A percentile compares a stretch with the other conserved stretches of the same genome.
Conservation (phyloP, 352 stramenopile genomes). For the Pythium rhizo-oryzae region DNA sequence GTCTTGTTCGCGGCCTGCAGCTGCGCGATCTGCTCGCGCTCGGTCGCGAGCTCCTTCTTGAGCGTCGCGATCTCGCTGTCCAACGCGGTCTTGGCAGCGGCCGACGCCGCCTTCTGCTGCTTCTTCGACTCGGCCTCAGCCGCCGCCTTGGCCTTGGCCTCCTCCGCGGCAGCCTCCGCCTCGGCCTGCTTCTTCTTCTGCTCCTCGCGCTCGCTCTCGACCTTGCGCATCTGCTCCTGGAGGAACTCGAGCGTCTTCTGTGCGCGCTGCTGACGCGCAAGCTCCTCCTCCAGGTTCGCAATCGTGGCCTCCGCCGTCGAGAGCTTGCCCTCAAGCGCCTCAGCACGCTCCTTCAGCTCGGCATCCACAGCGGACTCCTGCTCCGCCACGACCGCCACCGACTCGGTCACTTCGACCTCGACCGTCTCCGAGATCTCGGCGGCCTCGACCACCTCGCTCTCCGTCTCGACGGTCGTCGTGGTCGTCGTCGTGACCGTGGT, state of each 20-base stretch:
- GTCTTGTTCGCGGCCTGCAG: slow-evolving; percentile 25
- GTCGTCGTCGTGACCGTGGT: slow-evolving; percentile 17
- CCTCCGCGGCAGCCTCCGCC: slow-evolving; percentile 8
- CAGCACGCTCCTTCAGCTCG: slow-evolving; percentile 34
- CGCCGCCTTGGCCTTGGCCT: slow-evolving; percentile 18
- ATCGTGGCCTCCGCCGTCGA: slow-evolving; percentile 22
- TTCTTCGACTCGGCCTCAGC: slow-evolving; percentile 21
- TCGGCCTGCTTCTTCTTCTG: slow-evolving; percentile 23
- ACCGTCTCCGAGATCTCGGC: not conserved
- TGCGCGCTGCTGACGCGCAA: slow-evolving; percentile 18
- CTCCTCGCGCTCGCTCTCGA: slow-evolving; percentile 19
- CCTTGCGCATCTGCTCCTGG: slow-evolving; percentile 23
- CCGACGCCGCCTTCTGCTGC: slow-evolving; percentile 16
- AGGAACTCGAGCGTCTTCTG: slow-evolving; percentile 23
- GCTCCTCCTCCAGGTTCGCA: slow-evolving; percentile 31
- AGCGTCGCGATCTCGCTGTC: slow-evolving; percentile 18
- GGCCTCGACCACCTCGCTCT: slow-evolving; percentile 23
- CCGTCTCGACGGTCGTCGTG: slow-evolving; percentile 22
- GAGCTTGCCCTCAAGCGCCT: slow-evolving; percentile 37
- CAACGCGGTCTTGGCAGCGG: slow-evolving; percentile 5
- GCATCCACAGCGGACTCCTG: slow-evolving; percentile 4
- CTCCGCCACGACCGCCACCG: slow-evolving; percentile 11
- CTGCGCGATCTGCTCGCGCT: slow-evolving; percentile 19
- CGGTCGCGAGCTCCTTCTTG: slow-evolving; percentile 21
- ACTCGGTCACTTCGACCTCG: slow-evolving; percentile 7